Evolutionary conservation across 768 basidiomycete genomes (phyloP).

Genomic region (Lactifluus piperatus): DNA sequence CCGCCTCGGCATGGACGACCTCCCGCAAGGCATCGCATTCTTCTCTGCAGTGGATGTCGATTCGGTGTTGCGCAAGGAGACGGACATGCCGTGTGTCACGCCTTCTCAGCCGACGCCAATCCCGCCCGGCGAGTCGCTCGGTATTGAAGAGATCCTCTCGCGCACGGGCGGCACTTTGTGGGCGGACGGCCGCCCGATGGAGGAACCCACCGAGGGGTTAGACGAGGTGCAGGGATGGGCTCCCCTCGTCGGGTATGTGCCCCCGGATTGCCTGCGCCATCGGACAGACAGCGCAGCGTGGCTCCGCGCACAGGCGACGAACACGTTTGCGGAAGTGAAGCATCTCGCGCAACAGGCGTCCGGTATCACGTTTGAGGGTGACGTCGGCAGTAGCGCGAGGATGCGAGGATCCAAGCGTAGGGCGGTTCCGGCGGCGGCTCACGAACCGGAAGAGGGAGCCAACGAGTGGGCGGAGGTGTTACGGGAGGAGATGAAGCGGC

Average conservation of each 20-base stretch:
- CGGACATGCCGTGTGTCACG: slow-evolving; percentile 91
- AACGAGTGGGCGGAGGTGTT: slow-evolving; percentile 15
- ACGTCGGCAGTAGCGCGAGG: slow-evolving; percentile 26
- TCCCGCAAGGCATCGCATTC: slow-evolving; percentile 93
- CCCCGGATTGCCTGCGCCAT: slow-evolving; percentile 56
- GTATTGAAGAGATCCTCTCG: slow-evolving; percentile 54
- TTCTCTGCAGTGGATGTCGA: slow-evolving; percentile 97
- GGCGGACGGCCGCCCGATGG: slow-evolving; percentile 52
- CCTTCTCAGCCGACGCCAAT: slow-evolving; percentile 83
- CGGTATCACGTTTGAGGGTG: slow-evolving; percentile 32
- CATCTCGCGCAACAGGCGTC: slow-evolving; percentile 48
- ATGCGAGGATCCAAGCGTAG: slow-evolving; percentile 1
- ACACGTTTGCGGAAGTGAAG: slow-evolving; percentile 63
- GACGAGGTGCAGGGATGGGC: slow-evolving; percentile 24
- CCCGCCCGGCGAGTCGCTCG: slow-evolving; percentile 78
- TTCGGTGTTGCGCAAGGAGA: slow-evolving; percentile 85
- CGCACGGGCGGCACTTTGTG: slow-evolving; percentile 61
- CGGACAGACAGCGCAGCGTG: slow-evolving; percentile 56
- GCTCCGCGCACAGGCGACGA: slow-evolving; percentile 69
- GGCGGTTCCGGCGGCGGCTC: too few relatives aligned
- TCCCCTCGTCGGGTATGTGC: slow-evolving; percentile 39
- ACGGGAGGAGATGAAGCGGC: slow-evolving; percentile 3
- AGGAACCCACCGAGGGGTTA: slow-evolving; percentile 20
- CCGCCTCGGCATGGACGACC: slow-evolving; percentile 90
- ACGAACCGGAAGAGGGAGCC: neutral